A percentile compares a stretch with the other conserved stretches of the same genome.
These are phyloP conservation scores for Aspergillus haitiensis DNA, from an alignment of 495 filamentous ascomycete species.

Conservation along the genomic window DNA sequence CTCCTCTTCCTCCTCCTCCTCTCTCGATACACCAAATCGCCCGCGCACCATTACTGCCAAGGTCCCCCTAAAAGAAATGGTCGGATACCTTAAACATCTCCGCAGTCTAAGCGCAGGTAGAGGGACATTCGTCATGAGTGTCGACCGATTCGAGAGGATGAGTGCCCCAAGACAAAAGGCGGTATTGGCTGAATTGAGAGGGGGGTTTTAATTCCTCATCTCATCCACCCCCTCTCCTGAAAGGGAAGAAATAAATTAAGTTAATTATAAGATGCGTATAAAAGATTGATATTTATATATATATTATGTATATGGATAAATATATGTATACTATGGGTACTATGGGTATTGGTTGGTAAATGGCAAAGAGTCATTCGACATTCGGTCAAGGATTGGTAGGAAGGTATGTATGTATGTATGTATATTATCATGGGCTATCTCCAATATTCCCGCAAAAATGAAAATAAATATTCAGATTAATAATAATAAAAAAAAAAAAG, in stretches of 20 bases:
- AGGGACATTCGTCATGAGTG: constrained; percentile 88
- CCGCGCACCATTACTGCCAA: constrained; percentile 71
- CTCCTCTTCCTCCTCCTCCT: no score
- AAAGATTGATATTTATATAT: constrained; percentile 7
- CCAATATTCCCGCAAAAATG: not conserved
- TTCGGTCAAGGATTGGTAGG: not conserved
- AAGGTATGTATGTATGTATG: not conserved
- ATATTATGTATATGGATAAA: not conserved
- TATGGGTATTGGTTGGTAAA: no score
- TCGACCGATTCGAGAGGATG: constrained; percentile 89
- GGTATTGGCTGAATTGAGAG: constrained; percentile 54
- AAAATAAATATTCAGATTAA: constrained; percentile 9
- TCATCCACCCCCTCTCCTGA: no score
- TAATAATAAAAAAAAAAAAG: constrained; percentile 3
- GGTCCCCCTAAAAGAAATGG: constrained; percentile 94
- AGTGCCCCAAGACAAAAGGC: constrained; percentile 61
- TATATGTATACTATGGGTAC: no score
- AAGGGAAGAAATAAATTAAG: no score
- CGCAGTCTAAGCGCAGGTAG: constrained; percentile 84
- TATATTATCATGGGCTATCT: constrained; percentile 5
- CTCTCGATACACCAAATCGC: constrained; percentile 28
- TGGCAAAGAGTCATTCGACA: no score
- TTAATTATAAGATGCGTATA: not conserved
- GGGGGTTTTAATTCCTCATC: constrained; percentile 23
- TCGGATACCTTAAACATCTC: constrained; percentile 90